These are phyloP conservation scores for Chaetomiaceae sp. DNA, from an alignment of 2,329 filamentous ascomycete genomes.

Conservation along the genomic window DNA sequence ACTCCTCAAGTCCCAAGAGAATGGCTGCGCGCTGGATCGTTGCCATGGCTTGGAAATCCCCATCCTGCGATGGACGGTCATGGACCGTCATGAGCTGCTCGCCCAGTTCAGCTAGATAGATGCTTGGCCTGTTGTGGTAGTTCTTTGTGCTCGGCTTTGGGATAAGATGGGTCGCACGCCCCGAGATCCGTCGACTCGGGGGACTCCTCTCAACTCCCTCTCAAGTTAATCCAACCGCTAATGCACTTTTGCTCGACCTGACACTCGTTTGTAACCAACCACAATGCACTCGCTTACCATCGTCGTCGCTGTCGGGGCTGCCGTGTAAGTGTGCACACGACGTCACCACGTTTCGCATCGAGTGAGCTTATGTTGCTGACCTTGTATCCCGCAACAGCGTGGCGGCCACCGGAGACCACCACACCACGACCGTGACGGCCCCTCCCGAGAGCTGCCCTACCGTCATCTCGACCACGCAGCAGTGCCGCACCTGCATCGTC, in stretches of 20 bases:
- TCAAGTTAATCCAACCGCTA: neutral
- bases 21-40: neutral
- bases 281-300: slow-evolving; percentile 10
- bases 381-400: slow-evolving; percentile 4
- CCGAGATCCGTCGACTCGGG: neutral
- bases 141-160: neutral
- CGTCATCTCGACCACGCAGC: slow-evolving; percentile 17
- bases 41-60: neutral
- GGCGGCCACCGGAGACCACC: neutral
- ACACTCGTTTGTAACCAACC: neutral
- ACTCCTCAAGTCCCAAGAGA: neutral
- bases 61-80: neutral
- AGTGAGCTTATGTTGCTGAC: no score
- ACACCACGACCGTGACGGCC: neutral
- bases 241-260: neutral
- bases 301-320: slow-evolving; percentile 3
- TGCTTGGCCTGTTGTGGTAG: neutral
- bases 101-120: neutral
- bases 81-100: neutral
- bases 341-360: neutral
- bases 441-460: slow-evolving; percentile 19
- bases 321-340: slow-evolving; percentile 2
- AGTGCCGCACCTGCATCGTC: slow-evolving; percentile 18
- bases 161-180: neutral
- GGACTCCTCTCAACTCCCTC: neutral